These are phyloP conservation scores for Erysimum cheiri DNA, from an alignment of 441 rosid species.

Conservation along the genomic window DNA sequence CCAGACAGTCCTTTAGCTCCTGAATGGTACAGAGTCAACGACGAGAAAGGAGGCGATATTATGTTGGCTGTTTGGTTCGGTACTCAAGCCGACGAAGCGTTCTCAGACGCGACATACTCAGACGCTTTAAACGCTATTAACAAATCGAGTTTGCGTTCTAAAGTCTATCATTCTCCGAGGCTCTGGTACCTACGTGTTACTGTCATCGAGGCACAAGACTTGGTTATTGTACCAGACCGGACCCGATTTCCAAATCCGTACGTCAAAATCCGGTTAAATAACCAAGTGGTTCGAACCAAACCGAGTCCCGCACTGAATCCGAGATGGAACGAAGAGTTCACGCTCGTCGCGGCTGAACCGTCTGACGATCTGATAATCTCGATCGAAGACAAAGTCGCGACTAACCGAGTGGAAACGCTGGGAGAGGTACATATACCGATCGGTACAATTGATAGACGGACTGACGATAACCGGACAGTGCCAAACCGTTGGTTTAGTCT, in stretches of 20 bases:
- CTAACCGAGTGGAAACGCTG: slow-evolving; percentile 75
- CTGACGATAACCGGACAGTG: slow-evolving; percentile 65
- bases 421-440: slow-evolving; percentile 65
- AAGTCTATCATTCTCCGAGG: slow-evolving; percentile 93
- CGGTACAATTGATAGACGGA: slow-evolving; percentile 59
- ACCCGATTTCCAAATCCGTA: slow-evolving; percentile 66
- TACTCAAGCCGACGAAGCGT: slow-evolving; percentile 96
- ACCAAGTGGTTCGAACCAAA: slow-evolving; percentile 78
- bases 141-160: slow-evolving; percentile 62
- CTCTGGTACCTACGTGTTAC: slow-evolving; percentile 88
- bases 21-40: slow-evolving; percentile 81
- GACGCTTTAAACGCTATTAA: slow-evolving; percentile 69
- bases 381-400: slow-evolving; percentile 72
- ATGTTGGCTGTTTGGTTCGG: slow-evolving; percentile 97
- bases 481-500: slow-evolving; percentile 70
- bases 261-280: slow-evolving; percentile 73
- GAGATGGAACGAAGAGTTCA: slow-evolving; percentile 85
- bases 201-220: slow-evolving; percentile 92
- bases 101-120: slow-evolving; percentile 86
- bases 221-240: slow-evolving; percentile 59
- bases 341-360: slow-evolving; percentile 92
- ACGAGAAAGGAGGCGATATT: slow-evolving; percentile 70
- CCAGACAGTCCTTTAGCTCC: slow-evolving; percentile 95
- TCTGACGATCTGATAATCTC: slow-evolving; percentile 80
- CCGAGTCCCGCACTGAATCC: slow-evolving; percentile 62